Conservation (phyloP, 164 flowering plant genomes). For the Sextonia rubra region DNA sequence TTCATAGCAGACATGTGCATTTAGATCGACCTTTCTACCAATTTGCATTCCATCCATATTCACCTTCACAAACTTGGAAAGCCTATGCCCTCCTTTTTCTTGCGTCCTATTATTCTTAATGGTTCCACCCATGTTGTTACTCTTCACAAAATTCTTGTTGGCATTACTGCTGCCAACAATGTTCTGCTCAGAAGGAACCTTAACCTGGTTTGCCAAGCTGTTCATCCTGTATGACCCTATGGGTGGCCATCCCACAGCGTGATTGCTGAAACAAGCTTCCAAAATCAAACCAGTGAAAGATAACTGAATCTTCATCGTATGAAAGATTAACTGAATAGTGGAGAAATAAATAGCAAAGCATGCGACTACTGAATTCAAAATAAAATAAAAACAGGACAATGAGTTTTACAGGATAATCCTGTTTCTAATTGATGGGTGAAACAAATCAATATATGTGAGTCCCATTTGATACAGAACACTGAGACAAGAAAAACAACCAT, state of each 20-base stretch:
- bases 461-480: too few species aligned
- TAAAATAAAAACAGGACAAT: too few species aligned
- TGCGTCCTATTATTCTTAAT: constrained; percentile 17
- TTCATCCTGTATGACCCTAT: constrained; percentile 70
- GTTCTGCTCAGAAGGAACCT: constrained; percentile 31
- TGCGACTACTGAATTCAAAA: too few species aligned
- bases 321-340: too few species aligned
- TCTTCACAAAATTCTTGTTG: constrained; percentile 21
- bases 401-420: too few species aligned
- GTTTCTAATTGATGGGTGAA: too few species aligned
- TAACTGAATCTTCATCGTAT: too few species aligned
- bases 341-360: too few species aligned
- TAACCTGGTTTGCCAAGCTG: constrained; percentile 59
- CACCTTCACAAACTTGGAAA: constrained; percentile 74
- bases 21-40: constrained; percentile 89
- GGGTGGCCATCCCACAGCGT: constrained; percentile 98
- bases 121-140: constrained; percentile 7
- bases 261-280: constrained; percentile 39
- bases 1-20: constrained; percentile 62
- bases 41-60: constrained; percentile 87
- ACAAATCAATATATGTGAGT: too few species aligned
- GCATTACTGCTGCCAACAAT: constrained; percentile 5
- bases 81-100: constrained; percentile 25
- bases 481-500: too few species aligned
- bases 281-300: too few species aligned